These are phyloP conservation scores for Wallacemonas rigidus DNA, from an alignment of 208 protist genomes.

Conservation along the genomic window DNA sequence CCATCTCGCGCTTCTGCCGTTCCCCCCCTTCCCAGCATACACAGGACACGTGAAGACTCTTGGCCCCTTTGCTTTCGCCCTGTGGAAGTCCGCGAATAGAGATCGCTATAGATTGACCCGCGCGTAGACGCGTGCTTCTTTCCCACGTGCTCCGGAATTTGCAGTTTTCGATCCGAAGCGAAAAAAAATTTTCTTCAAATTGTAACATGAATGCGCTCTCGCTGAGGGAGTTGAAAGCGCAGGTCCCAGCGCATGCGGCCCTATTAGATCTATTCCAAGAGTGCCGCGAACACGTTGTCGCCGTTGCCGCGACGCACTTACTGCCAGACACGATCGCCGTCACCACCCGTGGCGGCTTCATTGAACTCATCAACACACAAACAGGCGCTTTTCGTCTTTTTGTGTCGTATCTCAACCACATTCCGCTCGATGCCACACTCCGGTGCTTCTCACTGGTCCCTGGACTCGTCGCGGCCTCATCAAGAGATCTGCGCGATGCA, in stretches of 20 bases:
- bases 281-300: conserved; percentile 61
- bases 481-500: background rate
- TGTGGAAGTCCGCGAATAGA: no score
- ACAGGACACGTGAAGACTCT: no score
- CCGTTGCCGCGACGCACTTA: conserved; percentile 47
- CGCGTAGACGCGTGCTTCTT: no score
- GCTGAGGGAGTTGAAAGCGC: conserved; percentile 57
- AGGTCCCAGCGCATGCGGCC: conserved; percentile 37
- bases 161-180: no score
- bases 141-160: no score
- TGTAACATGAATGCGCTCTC: conserved; percentile 41
- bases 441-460: conserved; percentile 82
- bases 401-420: conserved; percentile 62
- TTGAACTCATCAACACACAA: conserved; percentile 68
- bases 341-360: conserved; percentile 75
- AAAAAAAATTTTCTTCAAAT: background rate
- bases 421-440: conserved; percentile 66
- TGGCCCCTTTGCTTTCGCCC: no score
- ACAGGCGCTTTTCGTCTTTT: conserved; percentile 81
- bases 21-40: no score
- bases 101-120: no score
- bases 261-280: conserved; percentile 70
- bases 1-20: no score
- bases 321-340: conserved; percentile 63
- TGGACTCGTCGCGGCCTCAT: conserved; percentile 30